Evolutionary conservation across 1,284 basidiomycete species (phyloP), one percentile per base, ranked within the genome.

Genomic region (Fomitopsis pinicola): DNA sequence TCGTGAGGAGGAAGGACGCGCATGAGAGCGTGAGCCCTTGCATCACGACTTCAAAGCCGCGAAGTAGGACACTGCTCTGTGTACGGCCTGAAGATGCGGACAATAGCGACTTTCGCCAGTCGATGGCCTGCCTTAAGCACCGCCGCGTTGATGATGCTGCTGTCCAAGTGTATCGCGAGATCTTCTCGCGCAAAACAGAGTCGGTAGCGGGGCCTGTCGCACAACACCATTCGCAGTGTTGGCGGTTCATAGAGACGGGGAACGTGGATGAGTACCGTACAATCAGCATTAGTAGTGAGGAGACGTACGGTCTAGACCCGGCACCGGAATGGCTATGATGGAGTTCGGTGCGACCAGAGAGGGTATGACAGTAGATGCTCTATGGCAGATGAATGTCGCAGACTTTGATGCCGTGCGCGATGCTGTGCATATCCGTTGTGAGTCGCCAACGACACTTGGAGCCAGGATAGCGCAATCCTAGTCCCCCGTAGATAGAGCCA

Each of bases 71-170:
- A 71, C 58, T 78, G 57, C 69, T 76, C 57, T 50, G 81, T 67
- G 72, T 80, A 76, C 67, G 82, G 62, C 63, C 80, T 65, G 72
- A 79, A 82, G n/a, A 85, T 73, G 57, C 83, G 80, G 42, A 85
- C 72, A 57, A 85, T 80, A 0, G 83, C 83, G 0, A 85, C 82
- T 46, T 78, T 80, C 30, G 80, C 76, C 5, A 85, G 74, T 5
- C 79, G 75, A 6, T 75, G 67, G n/a, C 84, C 79, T 40, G 77
- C 73, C 68, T 85, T 82, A 46, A 85, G 71, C 22, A 22, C 22
- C 1, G 85, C 78, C 0, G 83, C 82, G 62, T 85, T 84, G 59
- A 84, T 76, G 84, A 84, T 53, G 80, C 80, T 12, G 80, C 81
- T 1, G 80, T 82, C 38, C 81, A 81, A 61, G 82, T 79, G 9